Evolutionary conservation across 208 protist species (phyloP), one percentile per base, ranked within the genome.

Genomic region (Acanthamoeba sp.): DNA sequence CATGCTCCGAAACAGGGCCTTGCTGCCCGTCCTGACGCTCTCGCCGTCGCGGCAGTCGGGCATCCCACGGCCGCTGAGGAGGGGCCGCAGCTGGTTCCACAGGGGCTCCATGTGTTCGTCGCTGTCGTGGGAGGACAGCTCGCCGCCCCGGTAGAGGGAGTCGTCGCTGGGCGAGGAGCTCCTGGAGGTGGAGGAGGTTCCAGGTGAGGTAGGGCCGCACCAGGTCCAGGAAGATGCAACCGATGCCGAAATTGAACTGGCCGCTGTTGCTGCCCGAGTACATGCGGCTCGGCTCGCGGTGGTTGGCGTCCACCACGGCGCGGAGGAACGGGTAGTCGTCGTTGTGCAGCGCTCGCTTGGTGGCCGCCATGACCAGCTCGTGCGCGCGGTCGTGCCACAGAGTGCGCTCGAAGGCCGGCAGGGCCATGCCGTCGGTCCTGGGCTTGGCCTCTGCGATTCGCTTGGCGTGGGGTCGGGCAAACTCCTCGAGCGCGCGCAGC

Each of bases 361-460:
- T 76, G 66, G 66, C 66, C 27, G 66, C 66, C 66, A 76, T 76
- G 32, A 76, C 29, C 66, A 24, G 66, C 66, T 76, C 66, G 66
- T 40, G 66, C 12, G 66, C 66, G 66, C 29, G 0, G 29, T 76
- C 66, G 36, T 76, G 66, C 1, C 7, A 42, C 10, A 76, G n/a
- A 6, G 66, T 40, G 29, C 29, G 29, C n/a, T 76, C 66, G 66
- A 76, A 76, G n/a, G 22, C 66, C 66, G 3, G 12, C 12, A 42
- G 66, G 1, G 66, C 29, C n/a, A 42, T 6, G 32, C 14, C 29
- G 62, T 76, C 27, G 29, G 66, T 12, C 4, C 36, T 24, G 7
- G 66, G 66, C 66, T 10, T 32, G 32, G 66, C 66, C 5, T 42
- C 66, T 24, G 27, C 27, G 6, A 76, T 76, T 24, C 66, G 66